phyloP scores from a whole-genome alignment of 306 rosid species.

The Ormosia semicastrata region DNA sequence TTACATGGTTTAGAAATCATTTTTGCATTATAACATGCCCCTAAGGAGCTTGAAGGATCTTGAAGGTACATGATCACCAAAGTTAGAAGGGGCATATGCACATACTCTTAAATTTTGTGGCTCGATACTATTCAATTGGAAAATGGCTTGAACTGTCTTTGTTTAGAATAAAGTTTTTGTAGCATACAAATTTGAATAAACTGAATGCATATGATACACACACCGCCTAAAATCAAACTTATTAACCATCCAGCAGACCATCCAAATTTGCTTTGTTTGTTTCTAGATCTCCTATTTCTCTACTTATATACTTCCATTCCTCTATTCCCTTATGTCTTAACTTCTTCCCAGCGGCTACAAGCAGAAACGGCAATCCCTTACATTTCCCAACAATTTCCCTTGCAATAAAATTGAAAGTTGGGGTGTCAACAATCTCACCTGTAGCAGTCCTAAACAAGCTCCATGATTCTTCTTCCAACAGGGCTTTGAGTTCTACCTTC shows the following conservation, averaged over 20 bases:
- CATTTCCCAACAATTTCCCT: background rate
- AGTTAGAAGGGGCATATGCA: too few species aligned
- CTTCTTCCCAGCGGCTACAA: background rate
- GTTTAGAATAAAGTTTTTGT: too few species aligned
- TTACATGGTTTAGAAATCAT: too few species aligned
- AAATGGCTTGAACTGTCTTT: too few species aligned
- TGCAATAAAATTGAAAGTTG: background rate
- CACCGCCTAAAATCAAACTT: background rate
- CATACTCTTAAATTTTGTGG: too few species aligned
- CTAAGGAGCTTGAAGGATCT: too few species aligned
- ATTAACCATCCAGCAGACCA: background rate
- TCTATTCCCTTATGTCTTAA: background rate
- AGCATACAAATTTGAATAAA: background rate
- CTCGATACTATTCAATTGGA: too few species aligned
- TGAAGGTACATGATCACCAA: too few species aligned
- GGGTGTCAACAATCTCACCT: conserved; percentile 3
- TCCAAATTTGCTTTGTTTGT: background rate
- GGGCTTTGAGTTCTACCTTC: background rate
- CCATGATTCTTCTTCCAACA: background rate
- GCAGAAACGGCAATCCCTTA: background rate
- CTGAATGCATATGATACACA: background rate
- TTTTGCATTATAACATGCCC: too few species aligned
- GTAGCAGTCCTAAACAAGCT: background rate
- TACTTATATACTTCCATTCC: background rate
- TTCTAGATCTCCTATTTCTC: background rate